Percentiles rank a stretch among this genome's conserved stretches.
Evolutionary conservation across 176 grass and related monocot genomes (phyloP).

Genomic region (Phoenix roebelenii): DNA sequence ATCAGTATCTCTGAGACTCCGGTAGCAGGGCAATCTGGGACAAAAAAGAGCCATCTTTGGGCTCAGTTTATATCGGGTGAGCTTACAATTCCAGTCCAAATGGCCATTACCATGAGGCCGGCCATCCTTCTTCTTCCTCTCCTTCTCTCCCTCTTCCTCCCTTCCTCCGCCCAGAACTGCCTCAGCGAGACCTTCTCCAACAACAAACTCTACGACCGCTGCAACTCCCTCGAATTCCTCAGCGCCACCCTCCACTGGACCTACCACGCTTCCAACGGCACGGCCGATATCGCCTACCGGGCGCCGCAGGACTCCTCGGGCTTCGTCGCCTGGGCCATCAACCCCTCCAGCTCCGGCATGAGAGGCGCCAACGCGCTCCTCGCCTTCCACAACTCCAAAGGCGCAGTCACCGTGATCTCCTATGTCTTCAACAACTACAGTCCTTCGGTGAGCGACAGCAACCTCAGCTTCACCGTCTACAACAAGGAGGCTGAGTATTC

Average conservation of each 20-base stretch:
- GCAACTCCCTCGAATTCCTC: conserved; percentile 26
- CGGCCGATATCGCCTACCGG: conserved; percentile 38
- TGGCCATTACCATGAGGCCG: background rate
- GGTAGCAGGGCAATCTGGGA: too few relatives aligned
- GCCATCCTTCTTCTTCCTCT: background rate
- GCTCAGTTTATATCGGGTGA: too few relatives aligned
- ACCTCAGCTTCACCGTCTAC: conserved; percentile 21
- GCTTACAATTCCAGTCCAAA: too few relatives aligned
- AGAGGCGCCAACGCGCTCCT: conserved; percentile 23
- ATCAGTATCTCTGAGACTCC: too few relatives aligned
- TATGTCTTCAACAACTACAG: background rate
- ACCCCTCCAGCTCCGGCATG: conserved; percentile 20
- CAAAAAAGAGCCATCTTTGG: too few relatives aligned
- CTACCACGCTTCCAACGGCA: conserved; percentile 37
- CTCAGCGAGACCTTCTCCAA: conserved; percentile 1
- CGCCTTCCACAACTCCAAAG: conserved; percentile 15
- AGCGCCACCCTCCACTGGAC: conserved; percentile 41
- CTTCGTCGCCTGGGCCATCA: conserved; percentile 34
- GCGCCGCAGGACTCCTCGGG: conserved; percentile 2
- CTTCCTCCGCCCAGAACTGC: conserved; percentile 3
- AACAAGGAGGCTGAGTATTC: conserved; percentile 15
- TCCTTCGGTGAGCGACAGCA: conserved; percentile 16
- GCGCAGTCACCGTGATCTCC: conserved; percentile 9
- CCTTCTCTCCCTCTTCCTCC: conserved; percentile 7
- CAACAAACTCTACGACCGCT: conserved; percentile 19